phyloP scores from a whole-genome alignment of 2,329 filamentous ascomycete genomes.

The Ustulina deusta region DNA sequence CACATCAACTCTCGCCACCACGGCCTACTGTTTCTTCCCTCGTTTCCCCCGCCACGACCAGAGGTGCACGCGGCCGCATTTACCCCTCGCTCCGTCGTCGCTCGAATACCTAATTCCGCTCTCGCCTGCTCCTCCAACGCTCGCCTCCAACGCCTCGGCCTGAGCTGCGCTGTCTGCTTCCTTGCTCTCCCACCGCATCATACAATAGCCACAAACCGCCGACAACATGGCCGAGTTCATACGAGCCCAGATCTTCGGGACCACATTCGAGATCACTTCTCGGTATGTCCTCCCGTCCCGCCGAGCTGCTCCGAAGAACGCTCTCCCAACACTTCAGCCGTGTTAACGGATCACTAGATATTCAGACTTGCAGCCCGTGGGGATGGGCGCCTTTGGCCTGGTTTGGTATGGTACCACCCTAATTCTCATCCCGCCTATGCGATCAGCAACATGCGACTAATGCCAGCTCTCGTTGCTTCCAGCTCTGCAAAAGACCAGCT shows the following conservation, averaged over 20 bases:
- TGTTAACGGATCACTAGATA: constrained; percentile 71
- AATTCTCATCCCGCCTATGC: constrained; percentile 14
- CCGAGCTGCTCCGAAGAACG: constrained; percentile 1
- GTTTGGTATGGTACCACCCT: constrained; percentile 78
- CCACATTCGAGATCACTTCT: constrained; percentile 99
- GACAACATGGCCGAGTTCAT: constrained; percentile 97
- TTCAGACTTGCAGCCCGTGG: constrained; percentile 96
- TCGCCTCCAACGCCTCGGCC: constrained; percentile 17
- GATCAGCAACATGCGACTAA: constrained; percentile 18
- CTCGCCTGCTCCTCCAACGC: constrained; percentile 9
- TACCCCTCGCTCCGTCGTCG: constrained; percentile 35
- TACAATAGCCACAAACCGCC: constrained; percentile 35
- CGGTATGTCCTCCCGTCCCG: constrained; percentile 68
- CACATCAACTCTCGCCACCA: background rate
- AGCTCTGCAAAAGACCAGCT: constrained; percentile 98
- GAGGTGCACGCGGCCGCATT: constrained; percentile 17
- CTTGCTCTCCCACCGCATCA: constrained; percentile 3
- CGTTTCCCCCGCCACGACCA: background rate
- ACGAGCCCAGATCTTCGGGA: constrained; percentile 98
- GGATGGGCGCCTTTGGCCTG: constrained; percentile 98
- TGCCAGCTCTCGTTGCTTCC: constrained; percentile 1
- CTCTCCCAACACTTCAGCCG: constrained; percentile 28
- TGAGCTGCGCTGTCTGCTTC: constrained; percentile 11
- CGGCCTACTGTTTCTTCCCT: background rate
- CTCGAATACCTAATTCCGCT: constrained; percentile 27